Evolutionary conservation across 768 basidiomycete genomes (phyloP).

Genomic region (Lentinus brumalis): DNA sequence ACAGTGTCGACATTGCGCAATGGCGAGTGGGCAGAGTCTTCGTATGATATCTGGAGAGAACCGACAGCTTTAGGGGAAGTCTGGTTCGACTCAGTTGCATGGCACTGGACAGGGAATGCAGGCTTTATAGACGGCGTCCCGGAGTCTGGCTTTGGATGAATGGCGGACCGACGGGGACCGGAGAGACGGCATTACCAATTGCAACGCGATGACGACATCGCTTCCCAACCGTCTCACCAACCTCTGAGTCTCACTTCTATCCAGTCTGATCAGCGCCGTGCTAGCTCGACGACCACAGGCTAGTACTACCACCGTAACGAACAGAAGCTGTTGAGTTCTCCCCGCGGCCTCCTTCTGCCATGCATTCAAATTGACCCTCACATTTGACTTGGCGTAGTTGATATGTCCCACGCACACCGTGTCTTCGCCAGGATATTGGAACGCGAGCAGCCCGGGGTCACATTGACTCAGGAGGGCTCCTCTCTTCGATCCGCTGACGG

Average conservation of each 20-base stretch:
- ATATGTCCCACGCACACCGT: constrained; percentile 3
- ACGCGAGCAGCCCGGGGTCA: constrained; percentile 49
- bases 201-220: constrained; percentile 2
- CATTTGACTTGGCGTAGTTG: too few species aligned
- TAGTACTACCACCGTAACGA: not conserved
- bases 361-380: not conserved
- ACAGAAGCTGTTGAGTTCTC: not conserved
- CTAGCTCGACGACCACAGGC: not conserved
- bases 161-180: not conserved
- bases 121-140: too few species aligned
- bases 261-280: too few species aligned
- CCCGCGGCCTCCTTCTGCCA: not conserved
- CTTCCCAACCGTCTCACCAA: not conserved
- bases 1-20: constrained; percentile 10
- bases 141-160: not conserved
- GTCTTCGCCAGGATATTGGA: constrained; percentile 47
- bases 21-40: not conserved
- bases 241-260: too few species aligned
- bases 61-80: not conserved
- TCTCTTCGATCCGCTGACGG: constrained; percentile 63
- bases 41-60: not conserved
- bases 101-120: too few species aligned
- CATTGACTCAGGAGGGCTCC: constrained; percentile 44
- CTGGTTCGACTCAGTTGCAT: not conserved
- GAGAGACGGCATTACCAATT: not conserved